Percentiles rank a stretch among this genome's conserved stretches.
These are phyloP conservation scores for Mycotypha africana DNA, from an alignment of 371 early-diverging fungal genomes.

Conservation along the genomic window DNA sequence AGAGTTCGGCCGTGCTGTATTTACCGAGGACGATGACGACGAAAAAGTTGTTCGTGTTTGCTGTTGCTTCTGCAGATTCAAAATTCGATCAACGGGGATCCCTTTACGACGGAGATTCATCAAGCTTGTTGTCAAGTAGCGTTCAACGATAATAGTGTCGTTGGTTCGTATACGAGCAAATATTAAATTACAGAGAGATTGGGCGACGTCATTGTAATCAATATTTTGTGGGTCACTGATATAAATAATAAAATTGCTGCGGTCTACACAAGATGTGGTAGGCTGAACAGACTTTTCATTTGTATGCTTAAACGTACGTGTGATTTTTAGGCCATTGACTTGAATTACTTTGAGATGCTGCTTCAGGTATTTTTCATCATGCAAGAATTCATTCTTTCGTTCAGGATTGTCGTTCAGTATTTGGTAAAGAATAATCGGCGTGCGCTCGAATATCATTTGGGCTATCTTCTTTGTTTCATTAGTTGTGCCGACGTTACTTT, in stretches of 20 bases:
- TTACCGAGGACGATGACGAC: conserved; percentile 5
- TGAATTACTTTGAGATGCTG: conserved; percentile 48
- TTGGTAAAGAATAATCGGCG: conserved; percentile 55
- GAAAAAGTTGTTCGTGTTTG: background rate
- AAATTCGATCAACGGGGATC: conserved; percentile 86
- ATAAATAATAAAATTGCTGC: conserved; percentile 52
- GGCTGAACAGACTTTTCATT: conserved; percentile 48
- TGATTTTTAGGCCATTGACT: conserved; percentile 53
- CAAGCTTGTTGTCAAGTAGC: conserved; percentile 61
- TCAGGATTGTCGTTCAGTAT: conserved; percentile 69
- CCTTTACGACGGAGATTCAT: conserved; percentile 64
- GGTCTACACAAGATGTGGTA: conserved; percentile 65
- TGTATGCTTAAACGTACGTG: conserved; percentile 59
- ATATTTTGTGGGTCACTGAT: conserved; percentile 55
- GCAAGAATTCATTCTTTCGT: conserved; percentile 41
- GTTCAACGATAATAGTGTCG: conserved; percentile 61
- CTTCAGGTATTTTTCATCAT: conserved; percentile 45
- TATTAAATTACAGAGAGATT: conserved; percentile 50
- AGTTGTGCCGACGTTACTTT: conserved; percentile 47
- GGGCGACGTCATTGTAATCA: conserved; percentile 81
- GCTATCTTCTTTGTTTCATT: conserved; percentile 51
- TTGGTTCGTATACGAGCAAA: conserved; percentile 60
- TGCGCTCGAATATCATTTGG: conserved; percentile 68
- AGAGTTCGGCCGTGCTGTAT: conserved; percentile 14
- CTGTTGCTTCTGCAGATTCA: conserved; percentile 55